Evolutionary conservation across 345 rosid genomes (phyloP).

Genomic region (Dipteronia sinensis): DNA sequence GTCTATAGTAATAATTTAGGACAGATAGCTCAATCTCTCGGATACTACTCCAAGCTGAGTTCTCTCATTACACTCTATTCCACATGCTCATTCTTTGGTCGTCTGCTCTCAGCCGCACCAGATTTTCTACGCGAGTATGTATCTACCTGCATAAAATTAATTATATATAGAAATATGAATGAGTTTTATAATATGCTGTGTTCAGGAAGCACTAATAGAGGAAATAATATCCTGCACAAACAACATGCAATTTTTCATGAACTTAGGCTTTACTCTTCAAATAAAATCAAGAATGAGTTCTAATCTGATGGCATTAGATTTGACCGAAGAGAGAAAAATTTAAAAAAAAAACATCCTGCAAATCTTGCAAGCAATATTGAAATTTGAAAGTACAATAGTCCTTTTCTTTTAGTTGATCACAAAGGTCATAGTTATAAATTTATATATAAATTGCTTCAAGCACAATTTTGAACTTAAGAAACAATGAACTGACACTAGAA

Average conservation of each 20-base stretch:
- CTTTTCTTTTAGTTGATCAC: too few species aligned
- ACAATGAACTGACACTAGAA: slow-evolving; percentile 18
- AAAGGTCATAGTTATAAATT: too few species aligned
- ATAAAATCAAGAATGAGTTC: too few species aligned
- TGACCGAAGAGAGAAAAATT: too few species aligned
- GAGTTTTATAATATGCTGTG: neutral
- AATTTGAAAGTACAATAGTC: too few species aligned
- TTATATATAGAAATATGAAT: too few species aligned
- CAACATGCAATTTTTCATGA: neutral
- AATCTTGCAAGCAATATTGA: too few species aligned
- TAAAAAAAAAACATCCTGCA: too few species aligned
- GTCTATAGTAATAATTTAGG: slow-evolving; percentile 87
- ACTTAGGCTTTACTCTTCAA: too few species aligned
- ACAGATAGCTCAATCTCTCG: slow-evolving; percentile 79
- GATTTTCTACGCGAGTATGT: slow-evolving; percentile 74
- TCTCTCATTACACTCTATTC: slow-evolving; percentile 71
- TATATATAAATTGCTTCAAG: neutral
- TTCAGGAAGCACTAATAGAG: neutral
- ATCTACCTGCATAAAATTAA: slow-evolving; percentile 8
- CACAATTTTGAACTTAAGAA: neutral
- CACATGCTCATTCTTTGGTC: slow-evolving; percentile 81
- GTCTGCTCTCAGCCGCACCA: slow-evolving; percentile 79
- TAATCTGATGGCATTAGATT: too few species aligned
- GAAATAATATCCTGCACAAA: neutral
- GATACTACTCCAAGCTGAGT: slow-evolving; percentile 37